Conservation (phyloP, 2,329 filamentous ascomycete species). For the Fusarium praegraminearum region DNA sequence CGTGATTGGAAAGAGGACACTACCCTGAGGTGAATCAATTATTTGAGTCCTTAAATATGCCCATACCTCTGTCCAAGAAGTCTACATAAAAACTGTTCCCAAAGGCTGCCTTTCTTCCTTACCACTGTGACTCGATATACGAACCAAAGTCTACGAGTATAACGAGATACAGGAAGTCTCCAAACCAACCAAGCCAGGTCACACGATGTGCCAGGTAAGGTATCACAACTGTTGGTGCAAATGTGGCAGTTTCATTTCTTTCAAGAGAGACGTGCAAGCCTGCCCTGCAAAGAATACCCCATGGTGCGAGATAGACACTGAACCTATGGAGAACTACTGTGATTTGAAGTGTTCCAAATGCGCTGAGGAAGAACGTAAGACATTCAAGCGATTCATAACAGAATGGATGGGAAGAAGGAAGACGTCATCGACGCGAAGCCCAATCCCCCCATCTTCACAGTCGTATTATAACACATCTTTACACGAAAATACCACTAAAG, state of each 20-base stretch:
- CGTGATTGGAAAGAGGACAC: rapidly evolving
- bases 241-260: neutral
- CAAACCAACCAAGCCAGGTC: no score
- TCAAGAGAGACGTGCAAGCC: neutral
- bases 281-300: neutral
- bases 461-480: neutral
- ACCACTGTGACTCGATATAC: neutral
- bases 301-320: no score
- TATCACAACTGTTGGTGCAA: neutral
- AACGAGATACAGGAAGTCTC: neutral
- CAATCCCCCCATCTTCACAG: neutral
- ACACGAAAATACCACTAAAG: rapidly evolving
- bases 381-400: no score
- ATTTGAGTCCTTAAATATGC: neutral
- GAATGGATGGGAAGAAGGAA: neutral
- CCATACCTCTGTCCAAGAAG: neutral
- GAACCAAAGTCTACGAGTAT: neutral
- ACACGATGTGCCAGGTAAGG: neutral
- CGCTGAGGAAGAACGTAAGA: neutral
- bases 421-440: neutral
- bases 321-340: neutral
- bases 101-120: neutral
- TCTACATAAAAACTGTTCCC: neutral
- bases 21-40: neutral
- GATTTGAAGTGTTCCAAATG: neutral